A percentile compares a stretch with the other conserved stretches of the same genome.
Conservation (phyloP, 116 monocot genomes). For the Phalaenopsis hybrid region DNA sequence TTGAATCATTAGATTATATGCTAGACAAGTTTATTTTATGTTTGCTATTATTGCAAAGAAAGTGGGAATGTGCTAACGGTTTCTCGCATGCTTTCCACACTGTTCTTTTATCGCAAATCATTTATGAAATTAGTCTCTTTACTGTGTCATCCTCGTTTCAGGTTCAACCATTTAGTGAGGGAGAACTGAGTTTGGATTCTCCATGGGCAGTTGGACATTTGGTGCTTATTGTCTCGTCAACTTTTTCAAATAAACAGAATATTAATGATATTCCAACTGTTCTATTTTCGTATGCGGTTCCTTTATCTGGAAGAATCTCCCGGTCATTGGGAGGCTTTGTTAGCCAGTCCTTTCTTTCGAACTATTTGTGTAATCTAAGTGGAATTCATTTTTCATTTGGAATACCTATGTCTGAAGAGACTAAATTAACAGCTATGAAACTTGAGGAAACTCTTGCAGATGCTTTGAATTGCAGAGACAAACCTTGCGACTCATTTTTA, state of each 20-base stretch:
- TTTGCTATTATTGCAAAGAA: too few species aligned
- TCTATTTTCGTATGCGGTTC: conserved; percentile 57
- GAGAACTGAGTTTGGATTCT: conserved; percentile 55
- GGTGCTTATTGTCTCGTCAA: conserved; percentile 44
- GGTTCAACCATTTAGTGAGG: conserved; percentile 30
- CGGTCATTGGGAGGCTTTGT: conserved; percentile 31
- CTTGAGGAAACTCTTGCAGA: conserved; percentile 13
- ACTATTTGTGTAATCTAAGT: conserved; percentile 38
- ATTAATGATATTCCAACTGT: conserved; percentile 25
- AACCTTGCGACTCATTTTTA: conserved; percentile 10
- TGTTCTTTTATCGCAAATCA: neutral
- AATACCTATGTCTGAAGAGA: conserved; percentile 13
- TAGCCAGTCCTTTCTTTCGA: conserved; percentile 44
- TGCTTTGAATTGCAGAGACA: neutral
- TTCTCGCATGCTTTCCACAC: neutral
- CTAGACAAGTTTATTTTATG: too few species aligned
- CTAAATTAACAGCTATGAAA: conserved; percentile 12
- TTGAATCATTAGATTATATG: too few species aligned
- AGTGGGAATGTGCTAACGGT: too few species aligned
- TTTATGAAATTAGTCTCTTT: neutral
- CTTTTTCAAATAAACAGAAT: conserved; percentile 33
- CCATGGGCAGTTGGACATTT: conserved; percentile 37
- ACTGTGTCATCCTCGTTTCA: conserved; percentile 15
- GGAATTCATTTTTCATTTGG: conserved; percentile 21
- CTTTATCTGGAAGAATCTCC: conserved; percentile 59